A percentile compares a stretch with the other conserved stretches of the same genome.
phyloP scores from a whole-genome alignment of 257 asterid genomes.

The Solanum pennellii region DNA sequence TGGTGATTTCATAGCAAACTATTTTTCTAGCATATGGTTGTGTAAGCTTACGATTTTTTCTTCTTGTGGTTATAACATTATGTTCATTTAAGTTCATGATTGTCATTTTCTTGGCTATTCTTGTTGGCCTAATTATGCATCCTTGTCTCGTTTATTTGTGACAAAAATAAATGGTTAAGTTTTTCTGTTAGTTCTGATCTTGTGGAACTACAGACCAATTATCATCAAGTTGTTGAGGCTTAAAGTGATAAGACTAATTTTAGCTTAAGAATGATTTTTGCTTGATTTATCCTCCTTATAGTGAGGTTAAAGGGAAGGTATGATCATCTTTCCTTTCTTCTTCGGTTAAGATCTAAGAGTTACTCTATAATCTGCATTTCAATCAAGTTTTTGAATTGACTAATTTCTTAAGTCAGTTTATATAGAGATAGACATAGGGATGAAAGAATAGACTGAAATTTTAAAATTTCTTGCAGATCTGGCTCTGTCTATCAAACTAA shows the following conservation, averaged over 20 bases:
- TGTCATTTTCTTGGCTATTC: slow-evolving; percentile 29
- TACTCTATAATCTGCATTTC: too few relatives aligned
- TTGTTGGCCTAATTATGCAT: slow-evolving; percentile 32
- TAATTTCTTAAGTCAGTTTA: too few relatives aligned
- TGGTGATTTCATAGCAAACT: too few relatives aligned
- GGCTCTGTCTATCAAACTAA: not conserved
- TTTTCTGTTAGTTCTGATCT: slow-evolving; percentile 16
- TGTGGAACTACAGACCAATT: slow-evolving; percentile 3
- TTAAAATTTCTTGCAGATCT: not conserved
- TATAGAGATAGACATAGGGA: too few relatives aligned
- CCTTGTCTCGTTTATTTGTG: slow-evolving; percentile 31
- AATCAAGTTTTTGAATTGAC: not conserved
- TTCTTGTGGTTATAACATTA: slow-evolving; percentile 32
- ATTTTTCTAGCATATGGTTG: too few relatives aligned
- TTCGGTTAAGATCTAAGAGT: too few relatives aligned
- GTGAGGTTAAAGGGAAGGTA: too few relatives aligned
- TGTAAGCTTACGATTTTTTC: not conserved
- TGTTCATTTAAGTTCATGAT: slow-evolving; percentile 40
- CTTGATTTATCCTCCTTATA: too few relatives aligned
- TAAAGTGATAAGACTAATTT: not conserved
- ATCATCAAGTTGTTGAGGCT: not conserved
- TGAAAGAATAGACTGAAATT: not conserved
- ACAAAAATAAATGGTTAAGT: slow-evolving; percentile 33
- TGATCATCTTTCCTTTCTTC: too few relatives aligned
- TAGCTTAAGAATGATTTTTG: too few relatives aligned